A percentile compares a stretch with the other conserved stretches of the same genome.
Conservation (phyloP, 1,284 basidiomycete species). For the Schizopora paradoxa region DNA sequence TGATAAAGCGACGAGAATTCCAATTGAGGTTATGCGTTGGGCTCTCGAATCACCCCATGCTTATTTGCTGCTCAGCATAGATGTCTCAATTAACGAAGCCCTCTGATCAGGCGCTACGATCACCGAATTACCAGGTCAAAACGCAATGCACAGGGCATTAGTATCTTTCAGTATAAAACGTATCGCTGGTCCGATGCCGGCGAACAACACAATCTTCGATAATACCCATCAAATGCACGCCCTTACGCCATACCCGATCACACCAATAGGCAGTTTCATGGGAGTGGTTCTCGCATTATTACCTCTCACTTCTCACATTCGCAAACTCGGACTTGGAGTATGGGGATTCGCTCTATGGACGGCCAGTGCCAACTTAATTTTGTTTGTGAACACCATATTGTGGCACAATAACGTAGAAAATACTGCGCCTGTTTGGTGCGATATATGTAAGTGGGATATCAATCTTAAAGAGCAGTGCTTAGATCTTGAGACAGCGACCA, state of each 20-base stretch:
- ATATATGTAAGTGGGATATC: slow-evolving; percentile 51
- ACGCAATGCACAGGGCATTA: too few relatives aligned
- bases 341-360: slow-evolving; percentile 63
- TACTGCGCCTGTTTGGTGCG: slow-evolving; percentile 65
- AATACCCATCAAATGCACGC: too few relatives aligned
- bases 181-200: too few relatives aligned
- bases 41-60: too few relatives aligned
- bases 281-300: slow-evolving; percentile 45
- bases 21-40: too few relatives aligned
- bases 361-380: slow-evolving; percentile 46
- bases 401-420: slow-evolving; percentile 60
- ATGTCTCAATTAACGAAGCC: too few relatives aligned
- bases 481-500: neutral
- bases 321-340: slow-evolving; percentile 51
- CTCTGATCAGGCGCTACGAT: too few relatives aligned
- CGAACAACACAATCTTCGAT: too few relatives aligned
- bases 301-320: slow-evolving; percentile 56
- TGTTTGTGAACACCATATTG: slow-evolving; percentile 57
- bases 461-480: neutral
- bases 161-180: too few relatives aligned
- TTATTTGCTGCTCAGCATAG: too few relatives aligned
- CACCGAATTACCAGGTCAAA: too few relatives aligned
- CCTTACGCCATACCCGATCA: slow-evolving; percentile 25
- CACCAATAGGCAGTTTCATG: slow-evolving; percentile 39
- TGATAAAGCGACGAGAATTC: too few relatives aligned